Evolutionary conservation across 805 yeast species (phyloP).

Genomic region (Sporopachydermia quercuum): DNA sequence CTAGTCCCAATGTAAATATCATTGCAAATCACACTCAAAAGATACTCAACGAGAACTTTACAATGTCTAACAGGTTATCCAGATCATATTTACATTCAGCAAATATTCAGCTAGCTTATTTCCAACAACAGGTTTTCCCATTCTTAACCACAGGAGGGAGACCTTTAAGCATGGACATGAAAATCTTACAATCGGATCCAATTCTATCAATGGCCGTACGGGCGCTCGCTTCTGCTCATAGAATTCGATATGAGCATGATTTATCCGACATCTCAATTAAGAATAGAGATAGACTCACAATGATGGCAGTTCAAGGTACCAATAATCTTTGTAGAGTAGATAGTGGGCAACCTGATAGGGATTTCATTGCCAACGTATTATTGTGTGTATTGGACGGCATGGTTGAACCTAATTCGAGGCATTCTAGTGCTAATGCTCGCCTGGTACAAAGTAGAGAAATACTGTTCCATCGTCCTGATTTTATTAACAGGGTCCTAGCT

Average conservation of each 20-base stretch:
- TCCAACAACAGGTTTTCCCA: neutral
- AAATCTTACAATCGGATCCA: neutral
- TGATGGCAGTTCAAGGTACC: no score
- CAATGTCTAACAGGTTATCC: no score
- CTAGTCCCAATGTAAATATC: no score
- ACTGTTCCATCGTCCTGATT: neutral
- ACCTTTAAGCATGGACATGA: neutral
- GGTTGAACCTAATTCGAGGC: neutral
- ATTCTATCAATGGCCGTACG: neutral
- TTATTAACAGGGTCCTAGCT: neutral
- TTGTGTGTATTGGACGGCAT: conserved; percentile 1
- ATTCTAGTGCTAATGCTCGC: neutral
- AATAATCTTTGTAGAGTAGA: no score
- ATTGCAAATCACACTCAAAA: no score
- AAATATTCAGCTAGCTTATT: neutral
- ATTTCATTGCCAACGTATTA: neutral
- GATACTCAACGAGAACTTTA: no score
- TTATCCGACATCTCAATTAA: neutral
- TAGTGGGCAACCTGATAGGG: no score
- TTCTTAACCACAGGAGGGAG: neutral
- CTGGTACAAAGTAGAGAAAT: neutral
- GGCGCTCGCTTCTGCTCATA: neutral
- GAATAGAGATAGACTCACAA: neutral
- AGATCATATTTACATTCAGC: no score
- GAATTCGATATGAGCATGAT: neutral